Evolutionary conservation across 73 alveolate species (phyloP).

Genomic region (Tetrahymena elliotti): DNA sequence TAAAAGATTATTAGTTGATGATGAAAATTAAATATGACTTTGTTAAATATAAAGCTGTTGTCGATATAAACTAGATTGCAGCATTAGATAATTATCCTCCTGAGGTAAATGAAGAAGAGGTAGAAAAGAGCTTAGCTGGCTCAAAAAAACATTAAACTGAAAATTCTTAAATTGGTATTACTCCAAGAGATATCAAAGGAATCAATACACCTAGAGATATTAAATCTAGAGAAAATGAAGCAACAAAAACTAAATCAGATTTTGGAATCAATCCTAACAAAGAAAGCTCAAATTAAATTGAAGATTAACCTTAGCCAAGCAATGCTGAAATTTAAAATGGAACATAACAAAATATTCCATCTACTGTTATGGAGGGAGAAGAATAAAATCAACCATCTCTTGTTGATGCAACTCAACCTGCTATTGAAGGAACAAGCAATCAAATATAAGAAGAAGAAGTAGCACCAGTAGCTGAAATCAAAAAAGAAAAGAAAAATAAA

Average conservation of each 20-base stretch:
- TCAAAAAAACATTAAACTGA: background rate
- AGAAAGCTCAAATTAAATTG: background rate
- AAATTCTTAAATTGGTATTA: background rate
- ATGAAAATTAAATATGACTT: background rate
- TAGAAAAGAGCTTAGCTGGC: background rate
- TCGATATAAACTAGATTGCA: background rate
- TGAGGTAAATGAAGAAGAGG: background rate
- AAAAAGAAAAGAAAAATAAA: background rate
- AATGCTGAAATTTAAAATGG: background rate
- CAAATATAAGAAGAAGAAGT: background rate
- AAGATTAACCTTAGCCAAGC: background rate
- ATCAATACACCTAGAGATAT: background rate
- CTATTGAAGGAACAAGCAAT: background rate
- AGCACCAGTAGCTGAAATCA: background rate
- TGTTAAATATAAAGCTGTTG: background rate
- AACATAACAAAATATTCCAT: background rate
- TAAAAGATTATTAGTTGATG: background rate
- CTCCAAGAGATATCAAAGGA: background rate
- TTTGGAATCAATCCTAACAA: background rate
- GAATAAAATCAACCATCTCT: background rate
- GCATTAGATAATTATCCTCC: background rate
- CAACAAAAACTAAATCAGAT: background rate
- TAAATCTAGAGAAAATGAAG: background rate
- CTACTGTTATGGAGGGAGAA: background rate
- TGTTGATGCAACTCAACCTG: background rate